These are phyloP conservation scores for Sideroxylon spinosum DNA, from an alignment of 179 eudicot genomes.

Conservation along the genomic window DNA sequence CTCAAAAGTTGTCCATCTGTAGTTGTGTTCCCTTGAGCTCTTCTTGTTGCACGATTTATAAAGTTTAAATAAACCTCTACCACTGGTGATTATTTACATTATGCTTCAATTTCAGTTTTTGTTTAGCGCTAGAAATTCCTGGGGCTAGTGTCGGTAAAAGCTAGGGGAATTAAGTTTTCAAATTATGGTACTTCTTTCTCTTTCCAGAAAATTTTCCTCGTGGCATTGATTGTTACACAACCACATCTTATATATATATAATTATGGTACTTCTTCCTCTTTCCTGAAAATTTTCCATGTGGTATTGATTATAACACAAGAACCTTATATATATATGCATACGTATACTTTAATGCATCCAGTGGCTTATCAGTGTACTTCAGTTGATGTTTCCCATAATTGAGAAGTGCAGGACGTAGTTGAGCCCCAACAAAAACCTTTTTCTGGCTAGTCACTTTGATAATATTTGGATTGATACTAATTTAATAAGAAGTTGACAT, in stretches of 20 bases:
- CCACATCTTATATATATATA: not conserved
- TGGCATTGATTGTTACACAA: not conserved
- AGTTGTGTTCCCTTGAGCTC: not conserved
- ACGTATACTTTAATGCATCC: not conserved
- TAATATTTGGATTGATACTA: not conserved
- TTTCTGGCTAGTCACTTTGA: not conserved
- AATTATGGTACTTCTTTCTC: not conserved
- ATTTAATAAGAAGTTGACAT: not conserved
- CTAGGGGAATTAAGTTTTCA: not conserved
- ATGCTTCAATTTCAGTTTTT: not conserved
- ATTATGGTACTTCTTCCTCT: not conserved
- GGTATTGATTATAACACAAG: not conserved
- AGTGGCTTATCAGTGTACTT: not conserved
- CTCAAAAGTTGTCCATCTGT: slow-evolving; percentile 6
- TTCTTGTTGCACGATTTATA: not conserved
- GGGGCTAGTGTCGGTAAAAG: not conserved
- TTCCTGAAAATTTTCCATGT: not conserved
- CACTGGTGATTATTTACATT: not conserved
- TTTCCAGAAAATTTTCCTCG: not conserved
- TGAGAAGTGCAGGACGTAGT: not conserved
- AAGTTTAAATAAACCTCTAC: slow-evolving; percentile 4
- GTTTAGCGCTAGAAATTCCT: not conserved
- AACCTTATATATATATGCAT: no score
- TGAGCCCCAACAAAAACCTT: not conserved
- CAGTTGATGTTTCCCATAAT: not conserved